Percentiles rank a stretch among this genome's conserved stretches.
phyloP scores from a whole-genome alignment of 768 basidiomycete genomes.

The Tricholoma saponaceum region DNA sequence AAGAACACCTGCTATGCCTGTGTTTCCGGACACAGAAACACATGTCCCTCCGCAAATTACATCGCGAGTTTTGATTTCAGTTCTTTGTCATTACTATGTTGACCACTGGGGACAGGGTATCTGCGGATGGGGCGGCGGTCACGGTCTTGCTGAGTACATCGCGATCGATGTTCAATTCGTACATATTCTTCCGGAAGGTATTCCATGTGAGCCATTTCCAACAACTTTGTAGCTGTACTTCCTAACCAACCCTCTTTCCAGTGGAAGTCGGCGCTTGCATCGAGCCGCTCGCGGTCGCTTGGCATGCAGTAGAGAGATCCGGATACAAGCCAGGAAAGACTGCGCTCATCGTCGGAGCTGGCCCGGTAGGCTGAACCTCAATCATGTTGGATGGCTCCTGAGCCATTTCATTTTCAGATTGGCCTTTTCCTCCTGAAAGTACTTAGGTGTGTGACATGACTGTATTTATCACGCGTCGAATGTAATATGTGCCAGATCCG shows the following conservation, averaged over 20 bases:
- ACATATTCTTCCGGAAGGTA: constrained; percentile 30
- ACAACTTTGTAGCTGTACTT: neutral
- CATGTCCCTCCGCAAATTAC: constrained; percentile 27
- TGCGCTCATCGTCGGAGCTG: constrained; percentile 38
- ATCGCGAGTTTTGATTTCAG: constrained; percentile 21
- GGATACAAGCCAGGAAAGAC: constrained; percentile 31
- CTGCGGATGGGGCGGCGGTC: constrained; percentile 35
- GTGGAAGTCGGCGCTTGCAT: constrained; percentile 42
- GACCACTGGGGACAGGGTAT: constrained; percentile 22
- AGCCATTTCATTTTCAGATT: constrained; percentile 21
- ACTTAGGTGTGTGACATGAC: constrained; percentile 22
- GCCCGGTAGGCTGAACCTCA: constrained; percentile 31
- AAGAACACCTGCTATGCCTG: constrained; percentile 28
- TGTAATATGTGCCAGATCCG: constrained; percentile 14
- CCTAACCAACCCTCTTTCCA: constrained; percentile 8
- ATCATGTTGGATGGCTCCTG: neutral
- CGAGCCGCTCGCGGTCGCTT: constrained; percentile 41
- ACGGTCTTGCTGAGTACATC: constrained; percentile 39
- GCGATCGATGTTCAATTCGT: constrained; percentile 26
- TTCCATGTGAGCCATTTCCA: constrained; percentile 26
- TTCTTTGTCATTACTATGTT: neutral
- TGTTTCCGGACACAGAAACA: constrained; percentile 21
- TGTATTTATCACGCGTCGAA: neutral
- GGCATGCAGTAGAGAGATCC: constrained; percentile 36
- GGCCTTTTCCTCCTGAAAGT: constrained; percentile 36